Evolutionary conservation across 768 basidiomycete genomes (phyloP).

Genomic region (Chlorophyllum brunneum): DNA sequence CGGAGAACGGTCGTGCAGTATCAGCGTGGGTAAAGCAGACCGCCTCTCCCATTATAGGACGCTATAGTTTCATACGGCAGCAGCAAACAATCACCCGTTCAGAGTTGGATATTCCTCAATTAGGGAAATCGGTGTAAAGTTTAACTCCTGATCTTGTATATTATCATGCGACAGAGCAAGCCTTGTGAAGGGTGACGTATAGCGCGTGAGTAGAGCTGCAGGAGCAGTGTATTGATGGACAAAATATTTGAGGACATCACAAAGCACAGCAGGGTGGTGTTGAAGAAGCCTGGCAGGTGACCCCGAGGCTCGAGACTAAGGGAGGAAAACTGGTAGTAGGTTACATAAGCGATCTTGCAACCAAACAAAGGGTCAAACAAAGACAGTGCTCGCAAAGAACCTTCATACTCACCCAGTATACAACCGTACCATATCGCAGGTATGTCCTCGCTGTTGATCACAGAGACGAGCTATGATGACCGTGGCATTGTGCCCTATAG

Average conservation of each 20-base stretch:
- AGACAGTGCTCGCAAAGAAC: constrained; percentile 17
- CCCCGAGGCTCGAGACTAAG: no score
- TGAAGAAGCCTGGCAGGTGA: not conserved
- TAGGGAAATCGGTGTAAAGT: no score
- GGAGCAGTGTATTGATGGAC: no score
- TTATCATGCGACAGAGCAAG: not conserved
- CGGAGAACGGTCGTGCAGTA: not conserved
- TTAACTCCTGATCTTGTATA: not conserved
- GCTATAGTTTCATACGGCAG: not conserved
- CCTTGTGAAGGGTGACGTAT: no score
- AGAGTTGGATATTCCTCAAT: no score
- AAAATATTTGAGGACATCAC: no score
- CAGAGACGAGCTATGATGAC: not conserved
- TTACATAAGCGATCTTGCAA: constrained; percentile 20
- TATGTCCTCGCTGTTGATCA: constrained; percentile 12
- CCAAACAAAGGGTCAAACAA: constrained; percentile 43
- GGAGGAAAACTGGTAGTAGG: not conserved
- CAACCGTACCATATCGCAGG: constrained; percentile 20
- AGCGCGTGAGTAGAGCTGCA: no score
- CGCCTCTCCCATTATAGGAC: no score
- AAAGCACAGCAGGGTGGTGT: not conserved
- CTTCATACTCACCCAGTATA: constrained; percentile 17
- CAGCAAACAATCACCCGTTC: no score
- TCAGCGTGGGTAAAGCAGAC: not conserved
- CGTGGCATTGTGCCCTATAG: not conserved